These are phyloP conservation scores for Ophiostoma fasciatum DNA, from an alignment of 2,329 filamentous ascomycete species.

Conservation along the genomic window DNA sequence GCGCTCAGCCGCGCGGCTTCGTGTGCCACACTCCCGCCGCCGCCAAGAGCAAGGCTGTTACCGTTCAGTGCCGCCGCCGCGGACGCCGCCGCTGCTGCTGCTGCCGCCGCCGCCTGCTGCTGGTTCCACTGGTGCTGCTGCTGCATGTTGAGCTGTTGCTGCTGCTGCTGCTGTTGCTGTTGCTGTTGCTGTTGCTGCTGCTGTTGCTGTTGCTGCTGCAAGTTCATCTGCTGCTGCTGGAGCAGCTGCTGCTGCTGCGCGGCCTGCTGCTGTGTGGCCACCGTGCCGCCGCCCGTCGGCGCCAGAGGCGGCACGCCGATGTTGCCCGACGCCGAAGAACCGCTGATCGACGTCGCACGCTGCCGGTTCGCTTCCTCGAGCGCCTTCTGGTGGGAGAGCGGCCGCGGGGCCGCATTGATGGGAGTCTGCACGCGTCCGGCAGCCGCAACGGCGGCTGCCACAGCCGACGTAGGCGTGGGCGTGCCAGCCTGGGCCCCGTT, in stretches of 20 bases:
- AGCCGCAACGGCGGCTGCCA: slow-evolving; percentile 2
- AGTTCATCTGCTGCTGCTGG: slow-evolving; percentile 7
- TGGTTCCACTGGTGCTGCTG: slow-evolving; percentile 1
- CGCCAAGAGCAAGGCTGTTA: too few relatives aligned
- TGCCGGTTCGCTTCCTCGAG: slow-evolving; percentile 32
- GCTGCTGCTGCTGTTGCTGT: slow-evolving; percentile 15
- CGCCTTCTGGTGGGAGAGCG: slow-evolving; percentile 35
- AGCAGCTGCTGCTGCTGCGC: slow-evolving; percentile 2
- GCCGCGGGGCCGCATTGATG: slow-evolving; percentile 24
- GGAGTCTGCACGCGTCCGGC: slow-evolving; percentile 27
- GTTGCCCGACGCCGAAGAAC: too few relatives aligned
- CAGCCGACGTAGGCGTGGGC: slow-evolving; percentile 23
- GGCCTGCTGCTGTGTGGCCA: too few relatives aligned
- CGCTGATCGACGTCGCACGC: slow-evolving; percentile 14
- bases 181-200: slow-evolving; percentile 35
- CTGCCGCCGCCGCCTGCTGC: neutral
- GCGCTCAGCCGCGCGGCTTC: slow-evolving; percentile 6
- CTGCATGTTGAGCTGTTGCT: slow-evolving; percentile 13
- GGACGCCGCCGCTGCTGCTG: neutral
- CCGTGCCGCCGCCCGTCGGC: too few relatives aligned
- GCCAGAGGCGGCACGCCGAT: too few relatives aligned
- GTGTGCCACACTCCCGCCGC: too few relatives aligned
- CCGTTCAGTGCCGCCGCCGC: too few relatives aligned
- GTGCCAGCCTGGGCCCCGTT: too few relatives aligned
- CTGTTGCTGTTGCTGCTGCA: slow-evolving; percentile 63